A percentile compares a stretch with the other conserved stretches of the same genome.
Conservation (phyloP, 2,329 filamentous ascomycete species). For the Pseudogymnoascus sp. region DNA sequence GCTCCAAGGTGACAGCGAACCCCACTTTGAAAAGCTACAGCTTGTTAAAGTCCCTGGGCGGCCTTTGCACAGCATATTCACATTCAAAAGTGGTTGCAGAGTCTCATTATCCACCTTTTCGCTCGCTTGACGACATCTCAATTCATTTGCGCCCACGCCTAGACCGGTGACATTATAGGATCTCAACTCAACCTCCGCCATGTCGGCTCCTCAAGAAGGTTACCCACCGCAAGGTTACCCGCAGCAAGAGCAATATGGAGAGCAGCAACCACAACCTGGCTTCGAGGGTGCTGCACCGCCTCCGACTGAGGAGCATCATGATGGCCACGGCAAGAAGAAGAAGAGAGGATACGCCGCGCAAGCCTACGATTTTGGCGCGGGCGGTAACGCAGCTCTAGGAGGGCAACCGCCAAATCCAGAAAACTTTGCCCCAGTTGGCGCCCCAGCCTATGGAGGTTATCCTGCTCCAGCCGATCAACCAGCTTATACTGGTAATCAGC, state of each 20-base stretch:
- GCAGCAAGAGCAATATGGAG: conserved; percentile 38
- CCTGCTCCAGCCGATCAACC: conserved; percentile 21
- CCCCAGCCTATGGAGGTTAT: conserved; percentile 31
- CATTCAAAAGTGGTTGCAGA: background rate
- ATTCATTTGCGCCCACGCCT: background rate
- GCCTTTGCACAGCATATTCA: background rate
- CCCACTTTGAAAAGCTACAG: background rate
- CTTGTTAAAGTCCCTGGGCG: conserved; percentile 6
- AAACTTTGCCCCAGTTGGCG: conserved; percentile 33
- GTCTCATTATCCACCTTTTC: background rate
- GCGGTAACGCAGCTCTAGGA: conserved; percentile 66
- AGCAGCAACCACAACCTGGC: conserved; percentile 32
- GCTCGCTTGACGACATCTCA: background rate
- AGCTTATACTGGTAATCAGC: conserved; percentile 23
- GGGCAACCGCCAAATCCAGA: conserved; percentile 52
- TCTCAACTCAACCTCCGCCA: conserved; percentile 21
- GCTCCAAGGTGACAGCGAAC: background rate
- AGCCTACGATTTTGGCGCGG: conserved; percentile 84
- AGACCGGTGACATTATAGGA: conserved; percentile 2
- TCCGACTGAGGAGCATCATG: conserved; percentile 26
- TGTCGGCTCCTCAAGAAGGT: conserved; percentile 43
- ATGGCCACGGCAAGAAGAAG: conserved; percentile 62
- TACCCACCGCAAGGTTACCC: conserved; percentile 38
- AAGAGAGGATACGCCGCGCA: conserved; percentile 91
- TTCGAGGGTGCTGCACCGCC: conserved; percentile 23